phyloP scores from a whole-genome alignment of 164 flowering plant genomes.

The Platanus orientalis region DNA sequence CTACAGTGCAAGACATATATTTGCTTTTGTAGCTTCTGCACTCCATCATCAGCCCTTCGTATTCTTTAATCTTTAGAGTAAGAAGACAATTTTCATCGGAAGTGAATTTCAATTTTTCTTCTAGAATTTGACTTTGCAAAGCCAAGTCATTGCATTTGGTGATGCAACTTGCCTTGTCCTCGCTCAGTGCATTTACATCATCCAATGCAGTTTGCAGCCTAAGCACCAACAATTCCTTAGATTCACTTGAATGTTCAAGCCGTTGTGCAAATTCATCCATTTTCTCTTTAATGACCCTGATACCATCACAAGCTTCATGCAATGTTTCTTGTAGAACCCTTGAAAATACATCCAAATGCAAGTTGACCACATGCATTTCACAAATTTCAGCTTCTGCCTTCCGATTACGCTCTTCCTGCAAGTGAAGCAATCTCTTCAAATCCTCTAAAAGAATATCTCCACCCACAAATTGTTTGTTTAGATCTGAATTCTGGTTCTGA shows the following conservation, averaged over 20 bases:
- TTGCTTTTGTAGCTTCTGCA: constrained; percentile 38
- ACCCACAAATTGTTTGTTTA: constrained; percentile 33
- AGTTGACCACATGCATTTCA: constrained; percentile 48
- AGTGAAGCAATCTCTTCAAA: constrained; percentile 44
- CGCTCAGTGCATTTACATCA: constrained; percentile 44
- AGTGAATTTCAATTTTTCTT: constrained; percentile 39
- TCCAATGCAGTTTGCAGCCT: constrained; percentile 59
- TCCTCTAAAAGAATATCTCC: constrained; percentile 47
- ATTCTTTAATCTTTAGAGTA: constrained; percentile 45
- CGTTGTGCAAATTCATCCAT: constrained; percentile 36
- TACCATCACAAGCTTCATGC: constrained; percentile 43
- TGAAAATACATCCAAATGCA: constrained; percentile 62
- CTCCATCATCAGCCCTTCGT: constrained; percentile 41
- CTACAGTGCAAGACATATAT: constrained; percentile 46
- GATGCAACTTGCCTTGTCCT: constrained; percentile 36
- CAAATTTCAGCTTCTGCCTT: constrained; percentile 66
- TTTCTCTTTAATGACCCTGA: constrained; percentile 36
- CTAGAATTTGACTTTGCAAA: constrained; percentile 45
- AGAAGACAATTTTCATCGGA: constrained; percentile 53
- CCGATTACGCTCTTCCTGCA: constrained; percentile 59
- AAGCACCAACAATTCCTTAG: constrained; percentile 45
- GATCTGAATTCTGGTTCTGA: constrained; percentile 28
- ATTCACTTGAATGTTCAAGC: constrained; percentile 46
- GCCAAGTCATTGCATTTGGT: constrained; percentile 45
- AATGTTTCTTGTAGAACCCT: constrained; percentile 48